Evolutionary conservation across 2,329 filamentous ascomycete species (phyloP).

Genomic region (Fusarium lyarnte): DNA sequence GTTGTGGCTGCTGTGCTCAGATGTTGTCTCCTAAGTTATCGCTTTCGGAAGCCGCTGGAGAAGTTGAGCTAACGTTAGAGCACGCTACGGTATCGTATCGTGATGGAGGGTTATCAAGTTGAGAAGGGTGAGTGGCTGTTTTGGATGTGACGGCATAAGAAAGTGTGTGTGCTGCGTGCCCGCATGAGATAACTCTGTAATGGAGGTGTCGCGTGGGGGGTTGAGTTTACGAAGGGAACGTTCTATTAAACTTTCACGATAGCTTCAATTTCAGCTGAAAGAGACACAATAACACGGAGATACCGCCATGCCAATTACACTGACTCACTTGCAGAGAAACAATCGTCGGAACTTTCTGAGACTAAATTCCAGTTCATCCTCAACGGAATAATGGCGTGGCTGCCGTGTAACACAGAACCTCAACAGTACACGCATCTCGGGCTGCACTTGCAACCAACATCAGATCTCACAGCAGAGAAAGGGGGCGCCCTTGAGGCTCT

Average conservation of each 20-base stretch:
- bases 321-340: not conserved
- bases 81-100: slow-evolving; percentile 6
- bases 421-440: slow-evolving; percentile 16
- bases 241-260: slow-evolving; percentile 16
- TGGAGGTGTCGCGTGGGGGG: slow-evolving; percentile 20
- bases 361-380: slow-evolving; percentile 18
- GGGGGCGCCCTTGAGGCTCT: slow-evolving; percentile 30
- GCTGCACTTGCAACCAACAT: slow-evolving; percentile 24
- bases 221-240: not conserved
- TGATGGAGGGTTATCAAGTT: slow-evolving; percentile 12
- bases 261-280: slow-evolving; percentile 2
- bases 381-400: slow-evolving; percentile 18
- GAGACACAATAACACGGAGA: not conserved
- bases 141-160: slow-evolving; percentile 29
- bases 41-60: slow-evolving; percentile 20
- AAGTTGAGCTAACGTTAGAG: not conserved
- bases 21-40: slow-evolving; percentile 28
- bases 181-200: slow-evolving; percentile 13
- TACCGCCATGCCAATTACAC: not conserved
- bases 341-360: not conserved
- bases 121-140: slow-evolving; percentile 18
- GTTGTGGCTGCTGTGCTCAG: slow-evolving; percentile 28
- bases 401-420: slow-evolving; percentile 19
- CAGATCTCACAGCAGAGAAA: slow-evolving; percentile 29
- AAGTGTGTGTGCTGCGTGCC: slow-evolving; percentile 7